A percentile compares a stretch with the other conserved stretches of the same genome.
phyloP scores from a whole-genome alignment of 2,329 filamentous ascomycete genomes.

The Alternaria infectoria region DNA sequence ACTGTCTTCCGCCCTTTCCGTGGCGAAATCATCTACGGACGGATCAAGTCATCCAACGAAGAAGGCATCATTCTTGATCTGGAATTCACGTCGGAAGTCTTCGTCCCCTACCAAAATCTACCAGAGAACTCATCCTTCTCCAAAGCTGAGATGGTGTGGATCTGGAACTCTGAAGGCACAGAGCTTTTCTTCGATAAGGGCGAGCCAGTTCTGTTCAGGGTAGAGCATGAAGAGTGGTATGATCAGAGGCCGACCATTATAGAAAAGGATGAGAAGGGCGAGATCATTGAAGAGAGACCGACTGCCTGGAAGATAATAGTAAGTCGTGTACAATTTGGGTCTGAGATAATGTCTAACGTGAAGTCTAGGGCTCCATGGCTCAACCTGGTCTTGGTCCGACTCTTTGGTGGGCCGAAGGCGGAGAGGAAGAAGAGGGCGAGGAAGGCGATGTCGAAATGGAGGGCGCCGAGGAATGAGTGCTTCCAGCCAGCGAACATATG shows the following conservation, averaged over 20 bases:
- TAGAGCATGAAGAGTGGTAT: constrained; percentile 88
- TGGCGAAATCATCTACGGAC: constrained; percentile 85
- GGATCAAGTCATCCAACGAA: constrained; percentile 76
- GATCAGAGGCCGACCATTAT: constrained; percentile 85
- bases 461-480: constrained; percentile 23
- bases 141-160: constrained; percentile 78
- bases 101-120: constrained; percentile 63
- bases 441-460: constrained; percentile 39
- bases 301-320: constrained; percentile 79
- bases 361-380: constrained; percentile 37
- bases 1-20: constrained; percentile 96
- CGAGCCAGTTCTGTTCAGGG: constrained; percentile 84
- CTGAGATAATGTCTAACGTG: too few relatives aligned
- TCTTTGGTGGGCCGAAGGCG: constrained; percentile 53
- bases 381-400: constrained; percentile 56
- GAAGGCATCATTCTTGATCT: constrained; percentile 79
- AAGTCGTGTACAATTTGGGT: too few relatives aligned
- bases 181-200: constrained; percentile 87
- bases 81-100: constrained; percentile 94
- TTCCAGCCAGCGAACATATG: too few relatives aligned
- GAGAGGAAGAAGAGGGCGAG: constrained; percentile 36
- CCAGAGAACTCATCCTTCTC: constrained; percentile 66
- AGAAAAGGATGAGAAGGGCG: constrained; percentile 69
- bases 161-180: constrained; percentile 77
- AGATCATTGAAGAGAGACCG: constrained; percentile 65